Evolutionary conservation across 2,329 filamentous ascomycete genomes (phyloP), one percentile per base, ranked within the genome.

Genomic region (Verticillium tricorpus): DNA sequence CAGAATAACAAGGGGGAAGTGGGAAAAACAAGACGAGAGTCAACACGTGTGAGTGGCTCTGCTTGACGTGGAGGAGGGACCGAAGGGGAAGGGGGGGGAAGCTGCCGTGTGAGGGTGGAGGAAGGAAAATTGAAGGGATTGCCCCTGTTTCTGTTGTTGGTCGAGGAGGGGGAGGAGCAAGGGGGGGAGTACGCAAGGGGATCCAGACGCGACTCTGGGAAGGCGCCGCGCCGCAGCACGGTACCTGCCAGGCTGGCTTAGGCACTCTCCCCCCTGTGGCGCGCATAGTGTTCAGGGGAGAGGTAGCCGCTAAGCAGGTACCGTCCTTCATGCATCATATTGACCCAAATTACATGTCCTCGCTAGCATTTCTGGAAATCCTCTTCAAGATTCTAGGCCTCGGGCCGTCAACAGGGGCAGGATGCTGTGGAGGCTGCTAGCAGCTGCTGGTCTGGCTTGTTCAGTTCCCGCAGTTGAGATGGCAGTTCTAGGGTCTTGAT

Each of bases 81-180:
- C 7, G 34, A 37, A 58, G 37, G 56, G 57, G 56, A 40, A 52
- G 45, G 19, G 45, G 45, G 34, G 45, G 19, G 45, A 28, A 25
- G 45, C 45, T 52, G 19, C 45, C 45, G 9, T 52, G 45, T 28
- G 32, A 58, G 57, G 57, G 57, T 50, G 25, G 57, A 58, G 57
- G 57, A 58, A 45, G 57, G 57, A 39, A 58, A 58, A 58, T 58
- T 58, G 57, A 58, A 58, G 57, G 57, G 57, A 58, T 58, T 19
- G 28, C 57, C 57, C 57, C 57, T 40, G 57, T 58, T 58, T 40
- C 57, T 50, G 57, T 32, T 52, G 45, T 52, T 52, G 45, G 45
- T 52, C 45, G 19, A 22, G 45, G 45, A 52, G 45, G 45, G 39
- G 19, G 19, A 35, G 34, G 34, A 35, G 34, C 34, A 35, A 35